Evolutionary conservation across 1,284 basidiomycete species (phyloP), one percentile per base, ranked within the genome.

Genomic region (Heterobasidion irregulare): DNA sequence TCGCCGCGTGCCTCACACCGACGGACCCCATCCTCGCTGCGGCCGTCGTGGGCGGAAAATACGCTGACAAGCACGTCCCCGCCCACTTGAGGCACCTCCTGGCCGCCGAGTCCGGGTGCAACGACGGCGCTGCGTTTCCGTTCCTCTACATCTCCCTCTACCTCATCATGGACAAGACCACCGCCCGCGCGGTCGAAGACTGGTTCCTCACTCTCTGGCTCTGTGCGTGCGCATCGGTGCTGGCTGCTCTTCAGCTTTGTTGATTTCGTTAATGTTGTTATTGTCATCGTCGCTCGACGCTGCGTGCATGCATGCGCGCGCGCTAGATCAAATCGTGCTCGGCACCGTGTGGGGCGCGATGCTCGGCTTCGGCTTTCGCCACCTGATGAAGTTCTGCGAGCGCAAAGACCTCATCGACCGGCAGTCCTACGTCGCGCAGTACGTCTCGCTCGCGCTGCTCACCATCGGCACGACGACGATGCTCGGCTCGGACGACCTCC

Each of bases 11-110:
- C 68, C 83, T 98, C 32, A 98, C 96, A 0, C 97, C 96, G 0
- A 98, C 97, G 9, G 97, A 99, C 71, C 96, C 96, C 18, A 94
- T 94, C 61, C 78, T 94, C 43, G 89, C 92, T 1, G 90, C 91
- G 26, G 89, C 87, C 4, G 83, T 99, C 55, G 89, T 99, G 12
- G 96, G 97, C 66, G 96, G 97, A 53, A 96, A 94, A 71, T 99
- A 96, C 74, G 96, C 96, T 2, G 92, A 99, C 69, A 97, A 98
- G 67, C 96, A 99, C 65, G 96, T 99, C 15, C 96, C 96, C 0
- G 87, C 93, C 0, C 97, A 99, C 68, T 79, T 99, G 50, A 86
- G 91, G 49, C 93, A 98, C 70, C 78, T 90, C 8, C 74, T 98
- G 13, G 92, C 92, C 19, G 94, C 93, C 33, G 95, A 99, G 72